phyloP scores from a whole-genome alignment of 2,329 filamentous ascomycete species.

The Neonectria sp. region DNA sequence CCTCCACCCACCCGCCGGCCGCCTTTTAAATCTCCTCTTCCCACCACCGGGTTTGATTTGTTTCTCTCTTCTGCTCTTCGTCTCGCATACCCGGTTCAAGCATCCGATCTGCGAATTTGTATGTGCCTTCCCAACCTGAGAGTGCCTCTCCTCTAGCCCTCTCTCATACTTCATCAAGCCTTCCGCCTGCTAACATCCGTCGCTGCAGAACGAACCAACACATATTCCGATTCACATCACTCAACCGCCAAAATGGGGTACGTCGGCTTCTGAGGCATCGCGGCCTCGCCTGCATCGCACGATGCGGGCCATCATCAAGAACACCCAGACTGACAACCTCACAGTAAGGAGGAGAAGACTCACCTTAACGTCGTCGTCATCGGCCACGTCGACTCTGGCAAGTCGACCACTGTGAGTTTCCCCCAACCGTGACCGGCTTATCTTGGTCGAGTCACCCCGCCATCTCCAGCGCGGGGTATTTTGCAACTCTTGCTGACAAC shows the following conservation, averaged over 20 bases:
- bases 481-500: constrained; percentile 44
- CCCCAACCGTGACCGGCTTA: constrained; percentile 33
- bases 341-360: constrained; percentile 90
- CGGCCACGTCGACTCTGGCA: constrained; percentile 99
- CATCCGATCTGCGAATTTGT: constrained; percentile 61
- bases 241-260: constrained; percentile 55
- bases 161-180: constrained; percentile 18
- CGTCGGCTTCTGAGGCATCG: not conserved
- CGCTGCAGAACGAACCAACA: constrained; percentile 43
- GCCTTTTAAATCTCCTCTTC: constrained; percentile 58
- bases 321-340: not conserved
- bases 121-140: constrained; percentile 40
- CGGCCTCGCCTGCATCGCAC: not conserved
- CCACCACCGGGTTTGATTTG: constrained; percentile 54
- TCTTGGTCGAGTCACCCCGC: constrained; percentile 31
- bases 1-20: constrained; percentile 49
- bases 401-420: constrained; percentile 92
- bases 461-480: constrained; percentile 29
- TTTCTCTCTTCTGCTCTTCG: constrained; percentile 58
- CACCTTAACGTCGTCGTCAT: constrained; percentile 99
- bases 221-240: constrained; percentile 40
- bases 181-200: constrained; percentile 37
- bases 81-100: constrained; percentile 63
- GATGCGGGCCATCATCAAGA: not conserved
- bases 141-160: constrained; percentile 24